Base-by-base conservation (phyloP, 1,139 yeast species). In the Protomyces macrosporus region DNA sequence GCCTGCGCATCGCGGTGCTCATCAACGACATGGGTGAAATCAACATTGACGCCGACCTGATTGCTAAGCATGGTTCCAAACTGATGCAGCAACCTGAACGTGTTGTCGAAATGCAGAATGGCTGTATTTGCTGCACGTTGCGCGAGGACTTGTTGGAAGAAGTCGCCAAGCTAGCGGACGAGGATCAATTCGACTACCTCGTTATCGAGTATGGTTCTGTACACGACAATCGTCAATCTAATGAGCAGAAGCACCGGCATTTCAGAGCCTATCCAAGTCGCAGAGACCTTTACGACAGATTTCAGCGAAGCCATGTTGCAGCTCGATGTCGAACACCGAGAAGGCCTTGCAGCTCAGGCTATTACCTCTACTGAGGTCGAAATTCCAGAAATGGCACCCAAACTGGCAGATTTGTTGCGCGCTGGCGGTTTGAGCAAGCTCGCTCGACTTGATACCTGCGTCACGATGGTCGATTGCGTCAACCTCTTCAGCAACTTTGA, bases 71-170 rank as follows among this genome's bases (percentile, higher is more conserved):
- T 14, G 39, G 55, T 30, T 80, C 78, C 69, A 75, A 73, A 40
- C 77, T 79, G 23, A 75, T 77, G 37, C 74, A 77, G 60, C 77
- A 74, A 63, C 74, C 79, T 60, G 82, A 79, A 67, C 78, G 78
- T 65, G 68, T 79, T 56, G 75, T 79, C 50, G 81, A 78, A 65
- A 70, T 79, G 45, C 81, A 79, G 65, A 79, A 79, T 66, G 82
- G 82, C 2, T 79, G 82, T 65, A 78, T 79, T 33, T 79, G 82
- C 65, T 79, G 82, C 67, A 79, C 82, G 1, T 72, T 79, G 55
- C 72, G 82, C 59, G 81, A 80, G 5, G 82, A 79, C 66, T 70
- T 79, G 59, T 68, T 79, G 23, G 81, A 78, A 65, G 81, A 79
- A 67, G 71, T 79, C 65, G 77, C 77, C 3, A 60, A 70, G 2